Percentiles rank a stretch among this genome's conserved stretches.
Evolutionary conservation across 306 rosid genomes (phyloP).

Genomic region (Dryas octopetala): DNA sequence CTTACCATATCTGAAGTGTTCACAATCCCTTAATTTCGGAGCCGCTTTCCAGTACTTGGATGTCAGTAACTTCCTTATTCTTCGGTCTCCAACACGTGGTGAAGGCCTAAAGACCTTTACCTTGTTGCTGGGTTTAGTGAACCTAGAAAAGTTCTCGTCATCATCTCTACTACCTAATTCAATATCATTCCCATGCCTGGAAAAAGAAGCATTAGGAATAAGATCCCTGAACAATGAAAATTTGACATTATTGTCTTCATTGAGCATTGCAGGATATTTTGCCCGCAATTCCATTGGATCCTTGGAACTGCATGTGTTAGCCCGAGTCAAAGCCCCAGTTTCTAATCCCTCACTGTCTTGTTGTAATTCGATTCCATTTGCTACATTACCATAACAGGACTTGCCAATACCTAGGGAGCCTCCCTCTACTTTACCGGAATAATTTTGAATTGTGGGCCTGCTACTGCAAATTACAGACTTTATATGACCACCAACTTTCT

Average conservation of each 20-base stretch:
- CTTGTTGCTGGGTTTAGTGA: slow-evolving; percentile 58
- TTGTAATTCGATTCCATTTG: slow-evolving; percentile 36
- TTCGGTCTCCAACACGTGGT: slow-evolving; percentile 48
- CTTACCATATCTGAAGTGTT: slow-evolving; percentile 66
- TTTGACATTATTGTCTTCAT: slow-evolving; percentile 40
- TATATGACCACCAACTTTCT: slow-evolving; percentile 35
- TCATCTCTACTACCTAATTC: slow-evolving; percentile 84
- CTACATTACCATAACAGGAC: slow-evolving; percentile 47
- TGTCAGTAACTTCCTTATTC: slow-evolving; percentile 68
- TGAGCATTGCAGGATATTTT: slow-evolving; percentile 41
- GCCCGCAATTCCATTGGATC: slow-evolving; percentile 40
- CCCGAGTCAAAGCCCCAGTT: slow-evolving; percentile 35
- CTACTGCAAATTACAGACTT: slow-evolving; percentile 42
- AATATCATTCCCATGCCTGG: slow-evolving; percentile 53
- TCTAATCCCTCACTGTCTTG: slow-evolving; percentile 35
- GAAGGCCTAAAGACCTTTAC: slow-evolving; percentile 56
- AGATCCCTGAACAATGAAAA: slow-evolving; percentile 42
- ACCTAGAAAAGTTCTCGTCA: slow-evolving; percentile 68
- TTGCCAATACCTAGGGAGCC: slow-evolving; percentile 39
- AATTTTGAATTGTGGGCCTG: slow-evolving; percentile 37
- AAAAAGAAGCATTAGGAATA: slow-evolving; percentile 54
- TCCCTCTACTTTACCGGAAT: slow-evolving; percentile 42
- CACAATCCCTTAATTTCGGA: slow-evolving; percentile 81
- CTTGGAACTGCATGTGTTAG: slow-evolving; percentile 47
- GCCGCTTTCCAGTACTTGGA: slow-evolving; percentile 77